A percentile compares a stretch with the other conserved stretches of the same genome.
Conservation (phyloP, 2,329 filamentous ascomycete genomes). For the Zasmidium cellare region DNA sequence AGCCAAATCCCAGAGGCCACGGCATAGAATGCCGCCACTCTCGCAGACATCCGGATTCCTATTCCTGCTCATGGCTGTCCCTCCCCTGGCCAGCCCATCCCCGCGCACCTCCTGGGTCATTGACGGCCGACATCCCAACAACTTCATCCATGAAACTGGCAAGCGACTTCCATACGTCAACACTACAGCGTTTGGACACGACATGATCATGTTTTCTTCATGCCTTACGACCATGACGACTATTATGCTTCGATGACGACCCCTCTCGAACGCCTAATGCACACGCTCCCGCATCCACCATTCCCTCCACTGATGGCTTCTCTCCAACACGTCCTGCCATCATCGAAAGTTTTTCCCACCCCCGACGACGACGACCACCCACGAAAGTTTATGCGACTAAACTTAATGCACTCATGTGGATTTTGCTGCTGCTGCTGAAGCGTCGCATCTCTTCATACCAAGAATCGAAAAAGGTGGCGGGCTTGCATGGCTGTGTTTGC, state of each 20-base stretch:
- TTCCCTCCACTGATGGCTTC: conserved; percentile 8
- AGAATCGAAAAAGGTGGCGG: conserved; percentile 13
- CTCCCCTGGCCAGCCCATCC: conserved; percentile 13
- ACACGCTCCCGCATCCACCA: neutral
- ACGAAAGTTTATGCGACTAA: neutral
- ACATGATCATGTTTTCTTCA: conserved; percentile 22
- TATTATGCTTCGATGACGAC: conserved; percentile 27
- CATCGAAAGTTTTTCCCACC: neutral
- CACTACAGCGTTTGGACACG: conserved; percentile 15
- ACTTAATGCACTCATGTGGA: neutral
- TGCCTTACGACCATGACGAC: conserved; percentile 30
- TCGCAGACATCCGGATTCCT: conserved; percentile 6
- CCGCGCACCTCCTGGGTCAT: conserved; percentile 13
- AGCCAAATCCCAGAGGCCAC: conserved; percentile 65
- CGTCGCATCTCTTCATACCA: conserved; percentile 7
- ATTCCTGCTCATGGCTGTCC: conserved; percentile 7
- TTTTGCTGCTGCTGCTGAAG: neutral
- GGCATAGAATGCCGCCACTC: conserved; percentile 30
- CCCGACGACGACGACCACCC: conserved; percentile 2
- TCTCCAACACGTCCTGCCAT: conserved; percentile 9
- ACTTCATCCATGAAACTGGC: conserved; percentile 13
- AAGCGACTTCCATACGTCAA: conserved; percentile 6
- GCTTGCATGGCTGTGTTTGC: neutral
- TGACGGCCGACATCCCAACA: conserved; percentile 1
- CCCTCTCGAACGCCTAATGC: conserved; percentile 23